These are phyloP conservation scores for Globisporangium emineosum DNA, from an alignment of 352 stramenopile genomes.

Conservation along the genomic window DNA sequence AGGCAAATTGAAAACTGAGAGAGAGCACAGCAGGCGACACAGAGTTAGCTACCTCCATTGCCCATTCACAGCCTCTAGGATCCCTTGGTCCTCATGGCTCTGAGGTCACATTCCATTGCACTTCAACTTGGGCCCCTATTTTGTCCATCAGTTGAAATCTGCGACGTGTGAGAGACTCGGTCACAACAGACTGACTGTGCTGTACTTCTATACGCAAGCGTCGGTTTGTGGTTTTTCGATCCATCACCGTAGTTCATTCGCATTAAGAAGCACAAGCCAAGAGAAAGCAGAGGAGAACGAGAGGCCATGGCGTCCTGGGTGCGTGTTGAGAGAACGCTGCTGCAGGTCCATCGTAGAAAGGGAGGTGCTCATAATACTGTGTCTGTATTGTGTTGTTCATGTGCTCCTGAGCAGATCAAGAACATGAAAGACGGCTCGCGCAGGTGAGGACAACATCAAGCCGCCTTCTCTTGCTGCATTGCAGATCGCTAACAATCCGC, in stretches of 20 bases:
- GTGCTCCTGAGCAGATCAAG: constrained; percentile 35
- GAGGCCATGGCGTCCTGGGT: constrained; percentile 44
- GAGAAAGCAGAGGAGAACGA: not conserved
- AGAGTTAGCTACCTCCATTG: not conserved
- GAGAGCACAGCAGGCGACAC: not conserved
- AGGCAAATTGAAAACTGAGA: not conserved
- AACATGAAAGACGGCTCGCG: constrained; percentile 79
- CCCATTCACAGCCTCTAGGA: not conserved
- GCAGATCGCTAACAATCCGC: not conserved
- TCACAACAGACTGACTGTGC: not conserved
- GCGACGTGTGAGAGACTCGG: constrained; percentile 7
- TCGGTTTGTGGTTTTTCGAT: constrained; percentile 2
- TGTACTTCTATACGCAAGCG: not conserved
- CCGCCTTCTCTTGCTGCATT: not conserved
- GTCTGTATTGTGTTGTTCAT: too few species aligned
- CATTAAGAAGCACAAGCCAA: not conserved
- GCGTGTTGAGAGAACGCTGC: not conserved
- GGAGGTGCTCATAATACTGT: constrained; percentile 9
- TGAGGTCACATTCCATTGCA: not conserved
- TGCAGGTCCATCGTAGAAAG: not conserved
- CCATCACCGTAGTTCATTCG: not conserved
- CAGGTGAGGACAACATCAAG: constrained; percentile 22
- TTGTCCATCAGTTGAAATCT: not conserved
- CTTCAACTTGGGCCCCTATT: constrained; percentile 1
- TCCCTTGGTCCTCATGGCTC: not conserved